Evolutionary conservation across 352 stramenopile genomes (phyloP).

Genomic region (Phytophthora idaei): DNA sequence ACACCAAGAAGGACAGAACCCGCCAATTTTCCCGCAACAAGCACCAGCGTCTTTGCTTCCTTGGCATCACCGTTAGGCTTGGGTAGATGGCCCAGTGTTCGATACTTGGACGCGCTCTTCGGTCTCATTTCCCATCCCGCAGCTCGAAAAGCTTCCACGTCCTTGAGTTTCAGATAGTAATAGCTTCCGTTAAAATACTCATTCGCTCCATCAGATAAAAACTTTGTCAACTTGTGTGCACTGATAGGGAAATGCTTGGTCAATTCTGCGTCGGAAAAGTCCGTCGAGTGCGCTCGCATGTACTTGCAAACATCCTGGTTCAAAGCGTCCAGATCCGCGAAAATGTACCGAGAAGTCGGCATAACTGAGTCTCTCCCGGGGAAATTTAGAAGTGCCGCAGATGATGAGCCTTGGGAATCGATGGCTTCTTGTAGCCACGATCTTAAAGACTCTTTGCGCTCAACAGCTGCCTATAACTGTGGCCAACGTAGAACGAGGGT

Average conservation of each 20-base stretch:
- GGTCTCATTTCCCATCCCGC: slow-evolving; percentile 26
- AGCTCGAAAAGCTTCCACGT: slow-evolving; percentile 26
- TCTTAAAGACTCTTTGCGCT: neutral
- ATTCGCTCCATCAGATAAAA: slow-evolving; percentile 10
- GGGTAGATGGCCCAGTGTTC: slow-evolving; percentile 28
- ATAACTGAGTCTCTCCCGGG: slow-evolving; percentile 24
- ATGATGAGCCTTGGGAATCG: slow-evolving; percentile 9
- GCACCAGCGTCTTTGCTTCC: slow-evolving; percentile 18
- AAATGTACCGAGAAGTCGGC: slow-evolving; percentile 23
- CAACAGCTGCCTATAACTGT: neutral
- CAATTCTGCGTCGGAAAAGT: slow-evolving; percentile 21
- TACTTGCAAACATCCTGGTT: slow-evolving; percentile 26
- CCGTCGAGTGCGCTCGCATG: slow-evolving; percentile 16
- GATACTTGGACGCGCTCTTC: slow-evolving; percentile 25
- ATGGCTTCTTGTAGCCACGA: neutral
- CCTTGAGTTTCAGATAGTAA: slow-evolving; percentile 21
- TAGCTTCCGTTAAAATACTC: slow-evolving; percentile 24
- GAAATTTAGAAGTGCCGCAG: slow-evolving; percentile 16
- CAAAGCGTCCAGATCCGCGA: slow-evolving; percentile 29
- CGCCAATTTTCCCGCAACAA: slow-evolving; percentile 22
- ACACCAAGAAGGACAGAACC: slow-evolving; percentile 18
- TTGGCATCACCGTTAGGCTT: slow-evolving; percentile 10
- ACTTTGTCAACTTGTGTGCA: slow-evolving; percentile 22
- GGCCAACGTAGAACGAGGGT: neutral
- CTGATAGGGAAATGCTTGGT: slow-evolving; percentile 22